Conservation (phyloP, 2,329 filamentous ascomycete genomes). For the Leptographium procerum region DNA sequence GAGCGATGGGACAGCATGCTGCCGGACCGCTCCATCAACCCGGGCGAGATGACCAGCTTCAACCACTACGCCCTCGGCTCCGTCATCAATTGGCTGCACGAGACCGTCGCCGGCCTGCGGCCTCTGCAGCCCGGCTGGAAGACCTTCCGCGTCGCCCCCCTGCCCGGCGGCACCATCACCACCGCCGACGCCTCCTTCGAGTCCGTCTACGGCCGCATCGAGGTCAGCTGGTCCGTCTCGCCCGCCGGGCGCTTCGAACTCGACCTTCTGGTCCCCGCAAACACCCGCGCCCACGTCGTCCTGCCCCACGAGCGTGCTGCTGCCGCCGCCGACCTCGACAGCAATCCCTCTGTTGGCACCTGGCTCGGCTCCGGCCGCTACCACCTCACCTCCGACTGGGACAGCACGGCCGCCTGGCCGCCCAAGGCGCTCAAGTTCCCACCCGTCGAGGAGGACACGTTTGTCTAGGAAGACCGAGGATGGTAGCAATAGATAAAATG, state of each 20-base stretch:
- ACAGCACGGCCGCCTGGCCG: slow-evolving; percentile 6
- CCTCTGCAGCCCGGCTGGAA: slow-evolving; percentile 20
- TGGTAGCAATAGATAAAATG: too few relatives aligned
- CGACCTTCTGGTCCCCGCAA: slow-evolving; percentile 10
- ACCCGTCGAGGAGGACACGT: background rate
- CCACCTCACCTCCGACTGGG: slow-evolving; percentile 3
- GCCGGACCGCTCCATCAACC: slow-evolving; percentile 24
- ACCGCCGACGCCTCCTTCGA: slow-evolving; percentile 15
- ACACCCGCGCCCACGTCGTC: slow-evolving; percentile 7
- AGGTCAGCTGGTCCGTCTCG: slow-evolving; percentile 17
- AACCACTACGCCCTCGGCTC: slow-evolving; percentile 30
- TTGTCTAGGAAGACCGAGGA: too few relatives aligned
- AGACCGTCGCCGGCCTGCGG: slow-evolving; percentile 20
- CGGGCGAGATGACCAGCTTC: slow-evolving; percentile 27
- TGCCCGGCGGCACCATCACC: slow-evolving; percentile 18
- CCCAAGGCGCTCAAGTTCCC: background rate
- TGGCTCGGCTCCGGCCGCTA: slow-evolving; percentile 10
- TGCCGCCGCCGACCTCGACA: background rate
- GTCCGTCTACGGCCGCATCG: slow-evolving; percentile 22
- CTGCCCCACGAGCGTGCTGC: slow-evolving; percentile 6
- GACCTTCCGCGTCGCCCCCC: slow-evolving; percentile 16
- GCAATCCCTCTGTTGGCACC: background rate
- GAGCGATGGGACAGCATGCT: slow-evolving; percentile 30
- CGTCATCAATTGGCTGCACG: slow-evolving; percentile 26
- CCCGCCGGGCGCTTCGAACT: slow-evolving; percentile 5